Evolutionary conservation across 176 grass and related monocot species (phyloP).

Genomic region (Zoysia pacifica): DNA sequence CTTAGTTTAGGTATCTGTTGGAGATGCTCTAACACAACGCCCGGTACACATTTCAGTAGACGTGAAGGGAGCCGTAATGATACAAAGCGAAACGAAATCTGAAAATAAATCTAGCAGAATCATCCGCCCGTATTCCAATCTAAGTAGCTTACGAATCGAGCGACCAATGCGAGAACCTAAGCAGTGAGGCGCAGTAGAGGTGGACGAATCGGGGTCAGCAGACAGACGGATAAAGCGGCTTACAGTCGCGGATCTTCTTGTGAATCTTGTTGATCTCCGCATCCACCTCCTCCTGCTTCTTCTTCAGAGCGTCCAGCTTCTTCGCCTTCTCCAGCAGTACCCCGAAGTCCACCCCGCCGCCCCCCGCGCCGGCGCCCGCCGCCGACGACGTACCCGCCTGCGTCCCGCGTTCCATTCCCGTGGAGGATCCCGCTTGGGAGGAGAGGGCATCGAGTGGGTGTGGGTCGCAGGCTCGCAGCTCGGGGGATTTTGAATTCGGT

Average conservation of each 20-base stretch:
- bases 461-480: not conserved
- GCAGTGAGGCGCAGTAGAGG: not conserved
- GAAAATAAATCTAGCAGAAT: not conserved
- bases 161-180: too few species aligned
- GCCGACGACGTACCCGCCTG: slow-evolving; percentile 39
- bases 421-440: not conserved
- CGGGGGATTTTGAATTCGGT: not conserved
- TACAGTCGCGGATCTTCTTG: slow-evolving; percentile 68
- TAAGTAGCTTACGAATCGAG: not conserved
- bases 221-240: not conserved
- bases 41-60: too few species aligned
- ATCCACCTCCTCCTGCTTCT: slow-evolving; percentile 59
- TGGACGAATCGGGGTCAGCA: not conserved
- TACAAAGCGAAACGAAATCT: slow-evolving; percentile 4
- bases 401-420: not conserved
- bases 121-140: not conserved
- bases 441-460: not conserved
- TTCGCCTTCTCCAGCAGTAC: slow-evolving; percentile 72
- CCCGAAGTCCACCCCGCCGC: slow-evolving; percentile 41
- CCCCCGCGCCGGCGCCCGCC: slow-evolving; percentile 21
- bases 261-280: slow-evolving; percentile 74
- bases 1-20: too few species aligned
- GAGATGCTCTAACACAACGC: too few species aligned
- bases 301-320: slow-evolving; percentile 67
- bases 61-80: too few species aligned